Percentiles rank a stretch among this genome's conserved stretches.
Conservation (phyloP, 768 basidiomycete species). For the Agrocybe pediades region DNA sequence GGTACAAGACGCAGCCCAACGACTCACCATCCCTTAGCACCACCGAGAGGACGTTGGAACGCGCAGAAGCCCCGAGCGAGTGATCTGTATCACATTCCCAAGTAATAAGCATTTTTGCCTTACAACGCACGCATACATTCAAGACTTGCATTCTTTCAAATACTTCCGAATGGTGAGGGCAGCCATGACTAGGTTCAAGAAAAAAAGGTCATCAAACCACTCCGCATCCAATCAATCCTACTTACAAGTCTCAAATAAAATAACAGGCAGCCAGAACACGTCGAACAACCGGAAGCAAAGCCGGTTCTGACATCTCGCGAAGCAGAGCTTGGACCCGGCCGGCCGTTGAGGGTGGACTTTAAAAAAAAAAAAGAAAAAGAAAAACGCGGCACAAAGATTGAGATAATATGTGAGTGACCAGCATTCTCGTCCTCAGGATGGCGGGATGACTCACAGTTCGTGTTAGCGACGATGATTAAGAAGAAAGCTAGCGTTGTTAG, state of each 20-base stretch:
- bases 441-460: background rate
- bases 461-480: slow-evolving; percentile 1
- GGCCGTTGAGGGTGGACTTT: background rate
- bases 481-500: slow-evolving; percentile 7
- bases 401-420: background rate
- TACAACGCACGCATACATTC: background rate
- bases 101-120: background rate
- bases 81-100: background rate
- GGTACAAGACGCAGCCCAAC: background rate
- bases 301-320: background rate
- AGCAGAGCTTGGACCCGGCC: background rate
- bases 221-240: background rate
- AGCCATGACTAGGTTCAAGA: slow-evolving; percentile 11
- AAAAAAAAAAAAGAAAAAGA: too few species aligned
- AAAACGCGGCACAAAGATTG: too few species aligned
- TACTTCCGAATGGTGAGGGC: slow-evolving; percentile 11
- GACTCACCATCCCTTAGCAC: slow-evolving; percentile 14
- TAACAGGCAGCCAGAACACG: slow-evolving; percentile 13
- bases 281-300: background rate
- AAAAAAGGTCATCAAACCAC: background rate
- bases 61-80: background rate
- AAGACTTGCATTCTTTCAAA: slow-evolving; percentile 4
- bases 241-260: slow-evolving; percentile 12
- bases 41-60: slow-evolving; percentile 4
- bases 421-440: background rate